Base-by-base conservation (phyloP, 441 rosid species). In the Pelargonium citronellum region DNA sequence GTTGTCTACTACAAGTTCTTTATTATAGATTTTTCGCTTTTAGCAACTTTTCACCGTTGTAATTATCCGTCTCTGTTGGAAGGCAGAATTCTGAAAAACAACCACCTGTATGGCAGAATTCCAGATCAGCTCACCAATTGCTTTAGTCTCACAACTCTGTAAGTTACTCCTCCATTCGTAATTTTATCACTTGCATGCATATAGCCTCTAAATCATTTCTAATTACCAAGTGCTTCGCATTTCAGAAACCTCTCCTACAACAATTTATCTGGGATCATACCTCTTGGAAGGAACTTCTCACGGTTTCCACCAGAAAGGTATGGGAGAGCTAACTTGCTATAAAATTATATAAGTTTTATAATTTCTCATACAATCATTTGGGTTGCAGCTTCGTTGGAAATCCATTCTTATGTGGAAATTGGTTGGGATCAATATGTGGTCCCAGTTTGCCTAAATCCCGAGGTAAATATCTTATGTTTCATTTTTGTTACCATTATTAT, bases 101-200 rank as follows among this genome's bases (percentile, higher is more conserved):
- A 95, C 77, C 72, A 81, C 67, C 70, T 95, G 73, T 83, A 79
- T 44, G 99, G 99, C 53, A 84, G 71, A 77, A 89, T 95, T 58
- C 99, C 99, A 0, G 88, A 82, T 63, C 96, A 92, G 81, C 84
- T 95, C 1, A 76, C 88, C 19, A 89, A 86, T 51, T 95, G 98
- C 83, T 85, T 95, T 73, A 89, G 93, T 68, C 93, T 92, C 53
- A 5, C 81, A 17, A 71, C 78, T 66, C 60, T 91, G 99, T 95
- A 80, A 63, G 87, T 71, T 73, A 12, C 70, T 53, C n/a, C 51
- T 24, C 67, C 39, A 6, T 7, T 66, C 68, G 67, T 12, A 3
- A n/a, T 15, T 43, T 8, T 19, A 4, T 27, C 37, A 30, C 5
- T 30, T 30, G 37, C 37, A 30, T 30, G 37, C 5, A 4, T 30